These are phyloP conservation scores for Suhomyces bolitotheri DNA, from an alignment of 1,139 yeast genomes.

Conservation along the genomic window DNA sequence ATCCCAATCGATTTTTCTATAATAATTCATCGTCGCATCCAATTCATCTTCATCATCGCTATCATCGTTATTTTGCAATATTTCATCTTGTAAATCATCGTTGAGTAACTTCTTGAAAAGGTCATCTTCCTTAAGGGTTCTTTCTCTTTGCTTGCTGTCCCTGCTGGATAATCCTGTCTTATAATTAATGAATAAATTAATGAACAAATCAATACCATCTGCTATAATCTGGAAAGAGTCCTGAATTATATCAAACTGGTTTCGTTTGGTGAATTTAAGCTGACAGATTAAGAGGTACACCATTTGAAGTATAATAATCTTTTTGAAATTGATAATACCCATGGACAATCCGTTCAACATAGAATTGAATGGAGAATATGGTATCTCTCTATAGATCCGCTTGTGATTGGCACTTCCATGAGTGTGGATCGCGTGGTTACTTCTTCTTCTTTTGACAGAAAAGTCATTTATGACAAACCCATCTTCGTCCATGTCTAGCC, in stretches of 20 bases:
- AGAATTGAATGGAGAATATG: constrained; percentile 43
- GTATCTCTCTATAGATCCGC: constrained; percentile 28
- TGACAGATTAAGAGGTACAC: constrained; percentile 44
- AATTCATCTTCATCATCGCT: constrained; percentile 35
- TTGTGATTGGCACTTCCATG: constrained; percentile 13
- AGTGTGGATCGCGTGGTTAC: constrained; percentile 5
- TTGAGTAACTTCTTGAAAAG: constrained; percentile 41
- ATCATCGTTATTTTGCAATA: constrained; percentile 38
- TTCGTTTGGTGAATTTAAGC: constrained; percentile 34
- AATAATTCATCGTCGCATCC: constrained; percentile 18
- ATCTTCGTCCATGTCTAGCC: constrained; percentile 40
- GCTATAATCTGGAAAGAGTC: constrained; percentile 30
- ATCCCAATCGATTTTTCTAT: constrained; percentile 47
- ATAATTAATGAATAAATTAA: constrained; percentile 43
- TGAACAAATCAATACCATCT: constrained; percentile 38
- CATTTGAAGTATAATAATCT: constrained; percentile 48
- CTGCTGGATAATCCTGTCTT: constrained; percentile 20
- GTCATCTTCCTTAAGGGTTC: constrained; percentile 36
- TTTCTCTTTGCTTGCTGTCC: constrained; percentile 14
- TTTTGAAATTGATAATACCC: constrained; percentile 48
- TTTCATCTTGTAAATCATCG: constrained; percentile 44
- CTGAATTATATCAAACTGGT: constrained; percentile 20
- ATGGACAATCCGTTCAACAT: constrained; percentile 48
- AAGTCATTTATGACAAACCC: constrained; percentile 52
- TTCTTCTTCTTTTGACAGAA: constrained; percentile 41